Evolutionary conservation across 352 stramenopile genomes (phyloP).

Genomic region (Phytophthora palmivora): DNA sequence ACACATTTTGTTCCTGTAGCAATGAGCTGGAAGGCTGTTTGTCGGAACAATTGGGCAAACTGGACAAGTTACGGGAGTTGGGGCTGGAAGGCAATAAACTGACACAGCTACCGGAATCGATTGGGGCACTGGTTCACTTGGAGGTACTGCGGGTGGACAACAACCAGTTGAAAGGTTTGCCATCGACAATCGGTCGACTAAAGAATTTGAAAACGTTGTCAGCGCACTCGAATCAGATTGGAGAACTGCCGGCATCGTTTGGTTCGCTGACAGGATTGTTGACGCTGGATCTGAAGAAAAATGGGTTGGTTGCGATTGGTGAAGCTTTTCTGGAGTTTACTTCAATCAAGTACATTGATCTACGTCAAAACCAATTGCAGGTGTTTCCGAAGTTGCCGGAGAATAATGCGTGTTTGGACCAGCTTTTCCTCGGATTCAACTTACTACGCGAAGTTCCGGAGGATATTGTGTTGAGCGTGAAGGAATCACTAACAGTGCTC

Average conservation of each 20-base stretch:
- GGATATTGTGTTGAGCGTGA: constrained; percentile 51
- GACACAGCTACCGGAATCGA: constrained; percentile 54
- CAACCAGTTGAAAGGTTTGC: constrained; percentile 62
- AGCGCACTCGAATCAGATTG: constrained; percentile 70
- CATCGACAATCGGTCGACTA: constrained; percentile 58
- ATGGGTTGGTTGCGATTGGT: constrained; percentile 49
- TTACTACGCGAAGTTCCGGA: constrained; percentile 54
- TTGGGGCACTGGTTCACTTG: constrained; percentile 51
- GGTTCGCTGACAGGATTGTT: constrained; percentile 47
- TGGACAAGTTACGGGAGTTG: constrained; percentile 71
- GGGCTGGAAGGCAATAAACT: constrained; percentile 75
- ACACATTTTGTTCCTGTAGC: constrained; percentile 37
- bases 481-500: constrained; percentile 75
- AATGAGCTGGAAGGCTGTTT: constrained; percentile 65
- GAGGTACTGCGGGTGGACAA: constrained; percentile 71
- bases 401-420: constrained; percentile 55
- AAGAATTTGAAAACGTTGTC: constrained; percentile 61
- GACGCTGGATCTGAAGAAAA: constrained; percentile 82
- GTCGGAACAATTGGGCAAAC: constrained; percentile 49
- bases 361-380: constrained; percentile 76
- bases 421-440: constrained; percentile 85
- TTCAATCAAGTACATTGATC: constrained; percentile 67
- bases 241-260: constrained; percentile 59
- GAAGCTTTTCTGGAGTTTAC: constrained; percentile 42
- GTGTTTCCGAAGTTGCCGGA: constrained; percentile 64